Evolutionary conservation across 345 rosid genomes (phyloP).

Genomic region (Sapria himalayana): DNA sequence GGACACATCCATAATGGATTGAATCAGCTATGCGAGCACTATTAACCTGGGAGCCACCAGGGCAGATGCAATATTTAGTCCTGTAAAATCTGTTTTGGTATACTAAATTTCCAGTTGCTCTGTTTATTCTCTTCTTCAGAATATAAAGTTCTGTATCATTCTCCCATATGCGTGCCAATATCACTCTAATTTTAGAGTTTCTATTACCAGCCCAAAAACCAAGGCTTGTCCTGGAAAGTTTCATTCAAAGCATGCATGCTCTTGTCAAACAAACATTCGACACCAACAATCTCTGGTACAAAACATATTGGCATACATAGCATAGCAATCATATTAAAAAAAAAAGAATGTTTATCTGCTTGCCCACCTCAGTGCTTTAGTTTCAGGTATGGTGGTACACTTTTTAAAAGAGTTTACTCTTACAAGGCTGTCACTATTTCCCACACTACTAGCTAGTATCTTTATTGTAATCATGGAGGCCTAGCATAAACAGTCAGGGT

Average conservation of each 20-base stretch:
- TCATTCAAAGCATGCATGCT: constrained; percentile 6
- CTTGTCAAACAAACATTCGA: too few relatives aligned
- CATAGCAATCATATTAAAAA: too few relatives aligned
- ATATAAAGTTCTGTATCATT: constrained; percentile 84
- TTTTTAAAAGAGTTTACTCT: too few relatives aligned
- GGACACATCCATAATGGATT: constrained; percentile 89
- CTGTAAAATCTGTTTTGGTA: constrained; percentile 83
- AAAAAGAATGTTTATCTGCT: too few relatives aligned
- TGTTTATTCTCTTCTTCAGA: constrained; percentile 62
- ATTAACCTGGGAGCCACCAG: constrained; percentile 96
- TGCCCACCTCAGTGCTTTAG: too few relatives aligned
- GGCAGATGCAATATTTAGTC: constrained; percentile 88
- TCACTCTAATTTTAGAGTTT: constrained; percentile 83
- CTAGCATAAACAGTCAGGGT: too few relatives aligned
- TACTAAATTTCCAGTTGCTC: constrained; percentile 62
- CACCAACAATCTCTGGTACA: too few relatives aligned
- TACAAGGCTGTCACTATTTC: too few relatives aligned
- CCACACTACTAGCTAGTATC: too few relatives aligned
- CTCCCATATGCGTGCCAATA: constrained; percentile 89
- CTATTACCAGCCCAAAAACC: constrained; percentile 98
- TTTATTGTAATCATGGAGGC: too few relatives aligned
- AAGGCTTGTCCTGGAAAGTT: constrained; percentile 56
- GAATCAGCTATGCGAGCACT: constrained; percentile 96
- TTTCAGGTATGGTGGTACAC: too few relatives aligned
- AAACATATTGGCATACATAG: too few relatives aligned